Conservation (phyloP, 1,284 basidiomycete species). For the Sphagnurus paluster region DNA sequence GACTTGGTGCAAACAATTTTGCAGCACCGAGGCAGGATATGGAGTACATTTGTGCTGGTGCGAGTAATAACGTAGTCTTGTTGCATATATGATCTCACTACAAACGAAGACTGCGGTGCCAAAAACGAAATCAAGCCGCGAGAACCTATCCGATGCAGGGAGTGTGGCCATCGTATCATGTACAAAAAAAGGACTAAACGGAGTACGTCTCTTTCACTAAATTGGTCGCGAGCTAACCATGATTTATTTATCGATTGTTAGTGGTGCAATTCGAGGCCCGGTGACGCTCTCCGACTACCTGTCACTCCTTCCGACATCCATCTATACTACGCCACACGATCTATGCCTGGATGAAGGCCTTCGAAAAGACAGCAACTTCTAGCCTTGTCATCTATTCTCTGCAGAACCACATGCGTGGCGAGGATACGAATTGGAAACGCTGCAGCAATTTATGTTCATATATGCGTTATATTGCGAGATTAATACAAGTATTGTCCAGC, state of each 20-base stretch:
- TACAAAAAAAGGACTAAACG: conserved; percentile 97
- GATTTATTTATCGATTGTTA: conserved; percentile 28
- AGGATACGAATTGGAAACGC: not conserved
- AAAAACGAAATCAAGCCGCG: conserved; percentile 92
- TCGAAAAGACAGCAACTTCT: not conserved
- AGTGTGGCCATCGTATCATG: conserved; percentile 99
- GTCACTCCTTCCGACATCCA: not conserved
- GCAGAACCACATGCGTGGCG: not conserved
- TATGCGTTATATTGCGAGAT: conserved; percentile 5
- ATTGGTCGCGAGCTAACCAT: conserved; percentile 3
- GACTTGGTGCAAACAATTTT: conserved; percentile 24
- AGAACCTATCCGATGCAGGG: conserved; percentile 94
- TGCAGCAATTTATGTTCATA: conserved; percentile 1
- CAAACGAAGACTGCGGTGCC: conserved; percentile 80
- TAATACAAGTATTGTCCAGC: conserved; percentile 5
- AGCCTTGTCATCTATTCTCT: not conserved
- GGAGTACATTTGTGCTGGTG: conserved; percentile 94
- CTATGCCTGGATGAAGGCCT: not conserved
- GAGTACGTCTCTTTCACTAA: conserved; percentile 63
- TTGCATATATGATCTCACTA: conserved; percentile 6
- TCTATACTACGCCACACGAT: not conserved
- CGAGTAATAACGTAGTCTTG: conserved; percentile 24
- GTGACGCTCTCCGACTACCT: conserved; percentile 35
- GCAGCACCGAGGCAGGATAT: conserved; percentile 58
- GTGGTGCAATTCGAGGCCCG: conserved; percentile 92